Evolutionary conservation across 805 yeast species (phyloP).

Genomic region (Kuraishia piskuri): DNA sequence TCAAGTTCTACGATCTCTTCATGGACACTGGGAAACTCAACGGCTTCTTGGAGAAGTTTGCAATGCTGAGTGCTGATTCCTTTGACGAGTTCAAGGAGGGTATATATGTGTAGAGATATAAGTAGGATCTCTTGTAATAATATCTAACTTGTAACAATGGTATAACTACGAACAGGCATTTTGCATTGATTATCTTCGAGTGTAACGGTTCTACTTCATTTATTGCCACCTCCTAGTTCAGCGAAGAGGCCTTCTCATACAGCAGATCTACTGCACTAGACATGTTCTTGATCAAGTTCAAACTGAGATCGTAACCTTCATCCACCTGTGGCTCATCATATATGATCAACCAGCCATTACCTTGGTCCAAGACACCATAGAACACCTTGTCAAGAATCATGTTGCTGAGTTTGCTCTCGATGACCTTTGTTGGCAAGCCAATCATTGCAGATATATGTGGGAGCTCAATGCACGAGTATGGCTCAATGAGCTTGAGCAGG

Average conservation of each 20-base stretch:
- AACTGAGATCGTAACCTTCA: conserved; percentile 78
- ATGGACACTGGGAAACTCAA: conserved; percentile 43
- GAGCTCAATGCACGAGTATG: conserved; percentile 92
- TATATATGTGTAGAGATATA: conserved; percentile 20
- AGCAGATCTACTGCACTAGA: conserved; percentile 82
- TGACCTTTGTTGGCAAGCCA: conserved; percentile 79
- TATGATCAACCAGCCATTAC: conserved; percentile 93
- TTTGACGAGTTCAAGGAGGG: conserved; percentile 27
- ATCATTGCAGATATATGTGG: conserved; percentile 80
- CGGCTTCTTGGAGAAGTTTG: conserved; percentile 43
- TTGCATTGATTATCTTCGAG: background rate
- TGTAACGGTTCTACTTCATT: background rate
- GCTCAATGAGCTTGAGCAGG: conserved; percentile 89
- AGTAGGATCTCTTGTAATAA: background rate
- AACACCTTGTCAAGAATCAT: conserved; percentile 96
- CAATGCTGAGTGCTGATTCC: conserved; percentile 35
- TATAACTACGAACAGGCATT: too few relatives aligned
- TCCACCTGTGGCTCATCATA: conserved; percentile 87
- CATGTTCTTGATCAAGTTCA: conserved; percentile 81
- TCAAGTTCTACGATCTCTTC: conserved; percentile 55
- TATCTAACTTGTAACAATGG: too few relatives aligned
- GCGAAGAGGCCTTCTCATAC: conserved; percentile 85
- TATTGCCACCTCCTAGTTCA: conserved; percentile 36
- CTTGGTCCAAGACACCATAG: conserved; percentile 95
- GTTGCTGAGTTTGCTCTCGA: conserved; percentile 90